Conservation (phyloP, 2,329 filamentous ascomycete genomes). For the Intubia oerlemansii region DNA sequence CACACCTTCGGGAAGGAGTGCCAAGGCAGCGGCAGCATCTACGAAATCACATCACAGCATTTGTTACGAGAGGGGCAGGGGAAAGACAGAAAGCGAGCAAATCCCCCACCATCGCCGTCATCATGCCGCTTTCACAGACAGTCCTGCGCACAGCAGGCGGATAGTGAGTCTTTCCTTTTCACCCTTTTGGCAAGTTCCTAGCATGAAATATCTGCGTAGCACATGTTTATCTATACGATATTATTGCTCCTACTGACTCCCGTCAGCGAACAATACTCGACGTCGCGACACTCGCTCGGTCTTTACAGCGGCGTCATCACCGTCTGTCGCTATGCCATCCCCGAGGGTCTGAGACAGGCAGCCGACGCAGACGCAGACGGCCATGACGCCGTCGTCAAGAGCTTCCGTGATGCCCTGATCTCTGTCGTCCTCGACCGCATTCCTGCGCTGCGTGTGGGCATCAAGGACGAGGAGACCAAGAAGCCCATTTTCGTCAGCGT, state of each 20-base stretch:
- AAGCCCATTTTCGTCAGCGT: constrained; percentile 22
- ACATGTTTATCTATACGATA: too few species aligned
- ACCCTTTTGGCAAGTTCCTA: too few species aligned
- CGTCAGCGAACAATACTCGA: constrained; percentile 21
- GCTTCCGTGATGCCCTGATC: constrained; percentile 19
- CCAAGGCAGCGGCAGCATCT: too few species aligned
- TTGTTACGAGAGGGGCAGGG: too few species aligned
- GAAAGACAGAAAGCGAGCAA: too few species aligned
- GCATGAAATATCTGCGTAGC: too few species aligned
- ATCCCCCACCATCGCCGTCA: not conserved
- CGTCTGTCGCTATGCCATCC: constrained; percentile 19
- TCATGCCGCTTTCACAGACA: not conserved
- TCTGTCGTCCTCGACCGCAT: constrained; percentile 21
- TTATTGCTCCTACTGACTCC: not conserved
- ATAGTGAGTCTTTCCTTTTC: constrained; percentile 2
- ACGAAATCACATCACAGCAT: too few species aligned
- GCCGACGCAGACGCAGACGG: not conserved
- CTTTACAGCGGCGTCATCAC: constrained; percentile 24
- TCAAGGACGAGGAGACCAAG: constrained; percentile 21
- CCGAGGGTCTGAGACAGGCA: not conserved
- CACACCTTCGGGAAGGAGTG: too few species aligned
- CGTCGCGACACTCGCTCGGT: constrained; percentile 23
- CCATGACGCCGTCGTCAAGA: constrained; percentile 3
- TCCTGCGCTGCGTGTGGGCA: constrained; percentile 25
- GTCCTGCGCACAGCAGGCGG: not conserved